Evolutionary conservation across 768 basidiomycete species (phyloP), one percentile per base, ranked within the genome.

Genomic region (Termitomyces sp.): DNA sequence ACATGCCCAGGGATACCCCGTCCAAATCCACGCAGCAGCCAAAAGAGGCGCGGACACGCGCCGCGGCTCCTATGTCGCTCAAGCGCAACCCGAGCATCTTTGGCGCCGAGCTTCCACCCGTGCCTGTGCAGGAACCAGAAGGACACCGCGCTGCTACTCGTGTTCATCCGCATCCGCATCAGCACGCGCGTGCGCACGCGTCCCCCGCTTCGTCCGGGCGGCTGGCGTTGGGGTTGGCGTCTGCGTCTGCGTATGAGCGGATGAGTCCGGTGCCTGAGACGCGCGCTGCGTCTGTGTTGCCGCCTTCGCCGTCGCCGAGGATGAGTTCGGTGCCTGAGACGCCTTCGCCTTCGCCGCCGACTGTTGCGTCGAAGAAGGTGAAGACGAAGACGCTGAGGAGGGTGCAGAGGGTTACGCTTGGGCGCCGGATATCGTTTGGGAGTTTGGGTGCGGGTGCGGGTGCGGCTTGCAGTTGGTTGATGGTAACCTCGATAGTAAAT

Each of bases 371-470:
- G 3, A 71, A 55, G 74, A 75, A 56, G 63, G 69, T 26, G 8
- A 75, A 74, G 70, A 81, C 81, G 0, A 75, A 74, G 70, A 81
- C 81, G 0, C 72, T 86, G 40, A 73, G 86, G 43, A 74, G 85
- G 40, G 78, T 82, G 4, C 78, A 79, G 61, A 75, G 75, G 50
- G 69, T 76, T 49, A 77, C 73, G 2, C 77, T 78, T 30, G 84
- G 77, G 36, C 75, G 82, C 63, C 75, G 84, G 57, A 91, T 91
- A 49, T 87, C 86, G 1, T 91, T 91, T 66, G 82, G 85, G 16
- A 84, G 77, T 51, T 14, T 36, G 50, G 23, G 23, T 23, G 23
- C 23, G 23, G 23, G 23, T 23, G 23, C 23, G 23, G 23, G 23
- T 23, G 23, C 23, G 23, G 23, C 40, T 57, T 61, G 43, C 57